Evolutionary conservation across 108 stramenopile genomes (phyloP), one percentile per base, ranked within the genome.

Genomic region (Conticribra guillardii): DNA sequence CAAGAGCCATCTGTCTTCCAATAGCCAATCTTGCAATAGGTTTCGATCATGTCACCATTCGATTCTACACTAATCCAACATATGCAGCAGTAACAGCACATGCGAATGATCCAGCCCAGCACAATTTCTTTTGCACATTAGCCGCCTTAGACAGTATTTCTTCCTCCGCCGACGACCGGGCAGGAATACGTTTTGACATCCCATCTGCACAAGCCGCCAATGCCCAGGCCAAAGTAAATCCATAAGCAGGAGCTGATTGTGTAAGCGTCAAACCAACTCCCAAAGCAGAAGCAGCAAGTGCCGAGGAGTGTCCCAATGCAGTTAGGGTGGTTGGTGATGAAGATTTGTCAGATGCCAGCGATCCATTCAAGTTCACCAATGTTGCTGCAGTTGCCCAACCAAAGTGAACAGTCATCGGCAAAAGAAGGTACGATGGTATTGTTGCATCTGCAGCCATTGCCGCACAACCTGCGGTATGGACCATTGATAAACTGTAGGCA

Each of bases 341-440:
- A 56, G 41, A 49, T 29, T 65, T 59, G 18, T 68, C 63, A 52
- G 84, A 80, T 1, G 87, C 84, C 5, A 84, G 33, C 9, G 76
- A 61, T 30, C 87, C 87, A 62, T 89, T 89, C 41, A 89, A 50
- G 50, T 92, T 88, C 4, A 92, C 90, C 52, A 92, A 73, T 17
- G 90, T 71, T 15, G 90, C 88, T 0, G 87, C 90, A 22, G 82
- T 80, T 0, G 80, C 73, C 91, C 91, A 92, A 26, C 88, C 91
- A 76, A 89, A 89, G 58, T 92, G 91, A 22, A 87, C 47, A 16
- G 83, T 60, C 48, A 88, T 48, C 2, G 87, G 85, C 28, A 84
- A 49, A 45, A 86, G 55, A 46, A 77, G 37, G 16, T 65, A 64
- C 4, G 79, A 26, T 22, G 59, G 61, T n/a, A 61, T 32, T 30